Percentiles rank a stretch among this genome's conserved stretches.
phyloP scores from a whole-genome alignment of 345 rosid genomes.

The Gossypium turneri region DNA sequence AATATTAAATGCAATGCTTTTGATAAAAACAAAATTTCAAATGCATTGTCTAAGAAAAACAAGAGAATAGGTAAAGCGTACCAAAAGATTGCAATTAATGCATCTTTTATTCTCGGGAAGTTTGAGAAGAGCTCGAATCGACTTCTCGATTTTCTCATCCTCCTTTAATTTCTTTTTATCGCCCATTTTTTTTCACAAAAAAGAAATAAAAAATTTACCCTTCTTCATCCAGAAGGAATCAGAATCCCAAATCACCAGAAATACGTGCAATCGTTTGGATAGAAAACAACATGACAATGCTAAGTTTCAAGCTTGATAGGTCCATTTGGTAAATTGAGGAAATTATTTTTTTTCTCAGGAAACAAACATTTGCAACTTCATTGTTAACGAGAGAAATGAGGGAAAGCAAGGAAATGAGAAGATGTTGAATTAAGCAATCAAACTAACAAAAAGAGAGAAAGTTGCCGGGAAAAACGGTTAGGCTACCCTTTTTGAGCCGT shows the following conservation, averaged over 20 bases:
- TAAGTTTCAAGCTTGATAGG: not conserved
- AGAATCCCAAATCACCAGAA: not conserved
- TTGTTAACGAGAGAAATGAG: not conserved
- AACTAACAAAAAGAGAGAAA: not conserved
- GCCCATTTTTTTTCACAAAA: slow-evolving; percentile 34
- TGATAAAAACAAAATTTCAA: not conserved
- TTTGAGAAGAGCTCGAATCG: slow-evolving; percentile 62
- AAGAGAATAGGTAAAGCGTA: slow-evolving; percentile 20
- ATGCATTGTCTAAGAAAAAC: not conserved
- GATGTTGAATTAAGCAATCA: not conserved
- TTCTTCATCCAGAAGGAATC: slow-evolving; percentile 7
- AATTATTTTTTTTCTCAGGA: not conserved
- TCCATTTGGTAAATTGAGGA: not conserved
- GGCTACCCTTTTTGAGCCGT: slow-evolving; percentile 9
- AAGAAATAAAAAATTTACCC: not conserved
- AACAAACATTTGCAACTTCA: not conserved
- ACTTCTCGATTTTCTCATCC: slow-evolving; percentile 63
- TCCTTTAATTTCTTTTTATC: slow-evolving; percentile 51
- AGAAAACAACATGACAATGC: not conserved
- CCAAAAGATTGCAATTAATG: slow-evolving; percentile 82
- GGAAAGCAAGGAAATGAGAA: not conserved
- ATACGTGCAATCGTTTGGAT: not conserved
- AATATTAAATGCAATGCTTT: not conserved
- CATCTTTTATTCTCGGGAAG: slow-evolving; percentile 79
- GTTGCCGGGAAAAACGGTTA: slow-evolving; percentile 18